phyloP scores from a whole-genome alignment of 2,329 filamentous ascomycete genomes.

The Fusarium praegraminearum region DNA sequence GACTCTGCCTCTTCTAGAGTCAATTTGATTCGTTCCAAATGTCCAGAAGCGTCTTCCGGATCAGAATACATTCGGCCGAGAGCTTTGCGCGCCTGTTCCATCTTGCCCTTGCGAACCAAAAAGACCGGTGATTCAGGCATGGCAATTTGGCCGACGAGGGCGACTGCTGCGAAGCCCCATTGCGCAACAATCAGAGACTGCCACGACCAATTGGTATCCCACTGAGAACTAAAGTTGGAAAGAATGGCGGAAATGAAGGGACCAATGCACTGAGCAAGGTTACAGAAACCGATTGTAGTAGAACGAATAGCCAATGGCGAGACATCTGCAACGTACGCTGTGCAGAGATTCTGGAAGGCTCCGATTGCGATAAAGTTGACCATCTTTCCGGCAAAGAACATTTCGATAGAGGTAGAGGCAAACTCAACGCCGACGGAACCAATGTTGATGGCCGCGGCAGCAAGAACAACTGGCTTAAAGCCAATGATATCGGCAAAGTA shows the following conservation, averaged over 20 bases:
- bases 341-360: constrained; percentile 54
- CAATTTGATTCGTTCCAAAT: constrained; percentile 59
- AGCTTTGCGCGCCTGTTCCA: constrained; percentile 27
- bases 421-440: constrained; percentile 50
- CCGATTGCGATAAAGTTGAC: constrained; percentile 51
- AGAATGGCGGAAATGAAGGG: constrained; percentile 56
- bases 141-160: constrained; percentile 50
- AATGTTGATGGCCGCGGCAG: constrained; percentile 45
- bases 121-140: constrained; percentile 66
- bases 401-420: constrained; percentile 46
- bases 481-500: constrained; percentile 46
- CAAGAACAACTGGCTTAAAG: constrained; percentile 37
- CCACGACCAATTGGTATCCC: constrained; percentile 57
- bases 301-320: constrained; percentile 55
- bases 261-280: constrained; percentile 56
- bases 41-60: constrained; percentile 53
- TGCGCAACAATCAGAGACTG: constrained; percentile 56
- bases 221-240: constrained; percentile 53
- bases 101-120: constrained; percentile 57
- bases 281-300: constrained; percentile 53
- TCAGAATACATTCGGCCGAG: constrained; percentile 61
- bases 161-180: constrained; percentile 55
- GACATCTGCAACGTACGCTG: constrained; percentile 55
- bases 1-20: constrained; percentile 59
- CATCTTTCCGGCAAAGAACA: constrained; percentile 51